Evolutionary conservation across 2,329 filamentous ascomycete genomes (phyloP).

Genomic region (Tricladium varicosporioides): DNA sequence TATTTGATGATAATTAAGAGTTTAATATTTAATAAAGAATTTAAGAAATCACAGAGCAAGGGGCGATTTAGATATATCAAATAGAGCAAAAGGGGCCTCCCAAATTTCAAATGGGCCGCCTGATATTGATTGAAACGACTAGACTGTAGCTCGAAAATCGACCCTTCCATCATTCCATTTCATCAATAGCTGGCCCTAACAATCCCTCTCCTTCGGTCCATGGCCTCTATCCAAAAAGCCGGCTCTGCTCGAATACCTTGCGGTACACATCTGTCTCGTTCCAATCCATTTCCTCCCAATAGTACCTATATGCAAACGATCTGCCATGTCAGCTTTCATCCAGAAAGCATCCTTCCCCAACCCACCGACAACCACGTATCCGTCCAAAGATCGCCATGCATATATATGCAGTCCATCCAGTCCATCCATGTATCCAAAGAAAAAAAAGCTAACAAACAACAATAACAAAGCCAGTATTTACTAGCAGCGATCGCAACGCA

Average conservation of each 20-base stretch:
- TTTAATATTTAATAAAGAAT: no score
- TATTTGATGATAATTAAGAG: not conserved
- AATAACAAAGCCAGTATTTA: no score
- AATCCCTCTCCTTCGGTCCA: not conserved
- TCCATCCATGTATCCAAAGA: no score
- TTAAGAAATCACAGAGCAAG: not conserved
- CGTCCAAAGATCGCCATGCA: no score
- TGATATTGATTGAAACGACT: slow-evolving; percentile 27
- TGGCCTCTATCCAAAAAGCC: not conserved
- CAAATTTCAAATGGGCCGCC: slow-evolving; percentile 29
- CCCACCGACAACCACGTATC: no score
- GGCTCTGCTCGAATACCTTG: slow-evolving; percentile 1
- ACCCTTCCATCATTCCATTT: not conserved
- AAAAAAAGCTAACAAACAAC: no score
- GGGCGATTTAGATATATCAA: not conserved
- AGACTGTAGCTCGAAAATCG: slow-evolving; percentile 4
- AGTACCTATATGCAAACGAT: no score
- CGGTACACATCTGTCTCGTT: slow-evolving; percentile 6
- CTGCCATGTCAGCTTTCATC: no score
- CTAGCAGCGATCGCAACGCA: no score
- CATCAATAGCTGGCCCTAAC: slow-evolving; percentile 11
- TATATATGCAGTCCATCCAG: no score
- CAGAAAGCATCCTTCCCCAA: no score
- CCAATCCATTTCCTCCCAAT: no score
- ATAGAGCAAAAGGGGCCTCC: slow-evolving; percentile 29